phyloP scores from a whole-genome alignment of 139 green algal species.

The Coccomyxa sp. region DNA sequence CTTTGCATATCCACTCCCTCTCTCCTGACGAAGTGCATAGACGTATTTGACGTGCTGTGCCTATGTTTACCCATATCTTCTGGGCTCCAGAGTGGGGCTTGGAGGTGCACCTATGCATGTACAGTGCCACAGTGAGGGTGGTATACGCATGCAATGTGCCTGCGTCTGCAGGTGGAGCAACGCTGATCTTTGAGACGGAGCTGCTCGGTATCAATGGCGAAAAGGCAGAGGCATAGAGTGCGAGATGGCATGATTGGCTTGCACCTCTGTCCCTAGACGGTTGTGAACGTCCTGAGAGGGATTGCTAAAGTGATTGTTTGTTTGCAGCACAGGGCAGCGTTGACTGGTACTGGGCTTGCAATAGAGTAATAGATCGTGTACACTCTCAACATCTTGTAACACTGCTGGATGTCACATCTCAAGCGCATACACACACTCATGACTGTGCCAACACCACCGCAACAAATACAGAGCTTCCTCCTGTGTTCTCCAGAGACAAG shows the following conservation, averaged over 20 bases:
- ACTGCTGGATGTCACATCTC: background rate
- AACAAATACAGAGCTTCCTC: no score
- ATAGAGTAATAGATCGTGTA: background rate
- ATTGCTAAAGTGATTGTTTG: background rate
- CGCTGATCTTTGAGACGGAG: conserved; percentile 38
- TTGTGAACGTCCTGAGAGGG: background rate
- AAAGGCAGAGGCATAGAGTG: background rate
- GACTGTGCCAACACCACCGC: no score
- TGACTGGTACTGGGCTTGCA: background rate
- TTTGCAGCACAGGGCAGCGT: background rate
- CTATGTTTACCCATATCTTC: no score
- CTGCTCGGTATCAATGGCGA: background rate
- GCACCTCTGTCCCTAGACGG: no score
- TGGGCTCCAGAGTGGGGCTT: background rate
- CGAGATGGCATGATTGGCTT: no score
- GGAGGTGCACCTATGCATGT: background rate
- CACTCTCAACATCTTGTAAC: no score
- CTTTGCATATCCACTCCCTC: background rate
- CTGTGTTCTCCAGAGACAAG: no score
- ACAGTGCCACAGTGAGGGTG: background rate
- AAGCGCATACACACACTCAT: no score
- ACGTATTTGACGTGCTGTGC: no score
- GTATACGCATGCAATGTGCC: background rate
- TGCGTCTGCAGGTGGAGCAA: conserved; percentile 30
- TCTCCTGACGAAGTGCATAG: no score